A percentile compares a stretch with the other conserved stretches of the same genome.
Evolutionary conservation across 192 early-diverging fungal genomes (phyloP).

Genomic region (Anaeromyces robustus): DNA sequence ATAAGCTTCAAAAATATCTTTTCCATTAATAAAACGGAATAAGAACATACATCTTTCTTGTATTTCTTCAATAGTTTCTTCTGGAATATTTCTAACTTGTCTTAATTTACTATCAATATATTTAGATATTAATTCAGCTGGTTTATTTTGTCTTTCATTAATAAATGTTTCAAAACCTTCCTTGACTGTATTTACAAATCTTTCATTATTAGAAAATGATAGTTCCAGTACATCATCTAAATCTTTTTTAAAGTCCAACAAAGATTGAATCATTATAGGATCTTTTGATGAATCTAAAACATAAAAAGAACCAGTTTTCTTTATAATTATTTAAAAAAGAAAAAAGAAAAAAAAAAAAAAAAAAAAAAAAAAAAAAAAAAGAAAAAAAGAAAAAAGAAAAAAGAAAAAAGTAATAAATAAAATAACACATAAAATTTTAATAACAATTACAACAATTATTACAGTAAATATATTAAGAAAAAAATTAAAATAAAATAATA

Average conservation of each 20-base stretch:
- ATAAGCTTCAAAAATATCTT: conserved; percentile 94
- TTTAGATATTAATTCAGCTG: conserved; percentile 59
- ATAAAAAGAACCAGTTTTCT: neutral
- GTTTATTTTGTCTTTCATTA: conserved; percentile 53
- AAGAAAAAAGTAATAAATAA: neutral
- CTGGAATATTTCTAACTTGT: conserved; percentile 20
- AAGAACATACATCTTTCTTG: neutral
- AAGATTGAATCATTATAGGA: conserved; percentile 29
- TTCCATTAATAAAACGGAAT: conserved; percentile 29
- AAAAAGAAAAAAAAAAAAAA: neutral
- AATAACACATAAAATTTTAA: no score
- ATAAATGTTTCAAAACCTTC: conserved; percentile 60
- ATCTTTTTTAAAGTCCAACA: conserved; percentile 45
- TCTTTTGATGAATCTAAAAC: neutral
- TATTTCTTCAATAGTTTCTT: neutral
- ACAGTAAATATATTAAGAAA: no score
- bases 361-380: neutral
- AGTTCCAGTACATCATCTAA: conserved; percentile 40
- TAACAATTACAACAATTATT: no score
- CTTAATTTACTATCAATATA: conserved; percentile 52
- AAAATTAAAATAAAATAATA: no score
- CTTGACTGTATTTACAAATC: conserved; percentile 40
- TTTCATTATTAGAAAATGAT: conserved; percentile 36
- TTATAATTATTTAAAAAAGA: neutral
- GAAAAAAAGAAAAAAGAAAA: neutral